A percentile compares a stretch with the other conserved stretches of the same genome.
Conservation (phyloP, 768 basidiomycete species). For the Lentinula guzmanii region DNA sequence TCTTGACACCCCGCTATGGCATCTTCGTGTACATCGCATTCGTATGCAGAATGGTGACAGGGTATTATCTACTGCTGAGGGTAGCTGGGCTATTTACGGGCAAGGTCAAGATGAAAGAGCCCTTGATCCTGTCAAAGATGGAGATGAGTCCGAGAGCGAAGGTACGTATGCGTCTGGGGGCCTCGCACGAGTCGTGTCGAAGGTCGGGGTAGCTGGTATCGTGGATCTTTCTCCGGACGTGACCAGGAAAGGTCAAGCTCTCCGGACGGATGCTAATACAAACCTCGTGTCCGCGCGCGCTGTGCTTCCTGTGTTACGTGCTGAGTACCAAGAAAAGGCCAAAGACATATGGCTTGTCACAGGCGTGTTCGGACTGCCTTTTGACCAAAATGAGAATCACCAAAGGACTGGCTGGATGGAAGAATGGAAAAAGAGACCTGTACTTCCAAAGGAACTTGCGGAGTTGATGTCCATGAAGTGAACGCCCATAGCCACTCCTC, state of each 20-base stretch:
- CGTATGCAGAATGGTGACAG: constrained; percentile 6
- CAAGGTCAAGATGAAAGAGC: constrained; percentile 40
- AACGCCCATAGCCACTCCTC: background rate
- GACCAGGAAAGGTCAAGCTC: constrained; percentile 32
- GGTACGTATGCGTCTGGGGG: constrained; percentile 30
- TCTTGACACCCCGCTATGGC: constrained; percentile 53
- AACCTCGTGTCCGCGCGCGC: constrained; percentile 64
- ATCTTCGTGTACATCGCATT: constrained; percentile 58
- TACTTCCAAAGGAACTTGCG: background rate
- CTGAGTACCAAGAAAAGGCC: constrained; percentile 28
- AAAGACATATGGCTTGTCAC: constrained; percentile 55
- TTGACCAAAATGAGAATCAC: background rate
- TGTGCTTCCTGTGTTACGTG: constrained; percentile 59
- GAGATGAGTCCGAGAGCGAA: constrained; percentile 1
- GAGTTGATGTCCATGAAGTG: background rate
- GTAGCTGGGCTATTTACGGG: constrained; percentile 46
- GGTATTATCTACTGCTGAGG: constrained; percentile 17
- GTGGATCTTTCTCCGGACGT: constrained; percentile 29
- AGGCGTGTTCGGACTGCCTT: constrained; percentile 59
- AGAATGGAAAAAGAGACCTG: constrained; percentile 5
- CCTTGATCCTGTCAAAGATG: constrained; percentile 23
- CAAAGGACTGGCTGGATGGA: background rate
- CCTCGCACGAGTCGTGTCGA: constrained; percentile 46
- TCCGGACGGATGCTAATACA: constrained; percentile 67
- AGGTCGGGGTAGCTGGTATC: constrained; percentile 60